These are phyloP conservation scores for Periconia digitata DNA, from an alignment of 2,329 filamentous ascomycete genomes.

Conservation along the genomic window DNA sequence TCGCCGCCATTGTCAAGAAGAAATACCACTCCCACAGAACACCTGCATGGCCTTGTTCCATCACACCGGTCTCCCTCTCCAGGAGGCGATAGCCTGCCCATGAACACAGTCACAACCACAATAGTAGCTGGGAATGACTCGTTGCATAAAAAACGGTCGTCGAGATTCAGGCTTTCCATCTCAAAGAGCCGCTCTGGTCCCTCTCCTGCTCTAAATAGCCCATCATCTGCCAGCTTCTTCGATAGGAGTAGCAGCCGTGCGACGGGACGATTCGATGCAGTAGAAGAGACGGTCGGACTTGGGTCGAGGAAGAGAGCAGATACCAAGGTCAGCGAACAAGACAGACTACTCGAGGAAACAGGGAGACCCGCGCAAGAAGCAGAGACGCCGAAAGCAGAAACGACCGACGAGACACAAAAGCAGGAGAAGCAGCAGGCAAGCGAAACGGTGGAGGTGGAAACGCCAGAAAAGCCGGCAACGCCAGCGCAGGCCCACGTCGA, in stretches of 20 bases:
- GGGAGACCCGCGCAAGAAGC: conserved; percentile 5
- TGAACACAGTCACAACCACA: conserved; percentile 9
- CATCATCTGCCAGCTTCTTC: background rate
- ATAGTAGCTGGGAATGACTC: conserved; percentile 7
- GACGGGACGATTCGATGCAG: conserved; percentile 1
- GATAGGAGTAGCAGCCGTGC: conserved; percentile 8
- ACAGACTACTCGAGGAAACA: conserved; percentile 9
- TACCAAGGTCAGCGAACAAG: conserved; percentile 4
- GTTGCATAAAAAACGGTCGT: conserved; percentile 5
- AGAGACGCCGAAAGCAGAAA: background rate
- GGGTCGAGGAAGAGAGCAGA: conserved; percentile 6
- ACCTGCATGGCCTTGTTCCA: background rate
- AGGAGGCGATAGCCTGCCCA: background rate
- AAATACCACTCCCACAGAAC: conserved; percentile 18
- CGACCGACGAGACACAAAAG: no score
- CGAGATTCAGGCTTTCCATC: conserved; percentile 7
- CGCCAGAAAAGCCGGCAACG: no score
- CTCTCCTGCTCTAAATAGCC: conserved; percentile 1
- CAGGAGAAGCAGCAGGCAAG: background rate
- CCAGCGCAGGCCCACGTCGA: no score
- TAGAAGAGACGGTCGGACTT: background rate
- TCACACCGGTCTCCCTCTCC: background rate
- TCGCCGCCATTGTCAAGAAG: conserved; percentile 5
- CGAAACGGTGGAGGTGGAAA: background rate
- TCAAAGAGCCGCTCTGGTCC: conserved; percentile 2